phyloP scores from a whole-genome alignment of 495 filamentous ascomycete species.

The Rhypophila decipiens region DNA sequence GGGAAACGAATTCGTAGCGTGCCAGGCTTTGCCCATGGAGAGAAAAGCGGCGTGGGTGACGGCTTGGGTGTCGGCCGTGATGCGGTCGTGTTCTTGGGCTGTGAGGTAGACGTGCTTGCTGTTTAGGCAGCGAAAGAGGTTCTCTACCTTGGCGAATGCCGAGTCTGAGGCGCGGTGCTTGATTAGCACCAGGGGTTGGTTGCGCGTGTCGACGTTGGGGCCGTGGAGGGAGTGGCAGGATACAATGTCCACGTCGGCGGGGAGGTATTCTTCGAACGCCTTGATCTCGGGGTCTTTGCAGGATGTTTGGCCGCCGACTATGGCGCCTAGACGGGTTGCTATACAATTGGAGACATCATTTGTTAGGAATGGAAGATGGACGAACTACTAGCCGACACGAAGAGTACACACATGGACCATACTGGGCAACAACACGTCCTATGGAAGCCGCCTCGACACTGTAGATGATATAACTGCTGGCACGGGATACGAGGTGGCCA shows the following conservation, averaged over 20 bases:
- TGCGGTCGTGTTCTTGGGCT: constrained; percentile 83
- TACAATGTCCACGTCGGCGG: constrained; percentile 83
- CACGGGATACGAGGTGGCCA: constrained; percentile 89
- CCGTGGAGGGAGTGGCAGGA: constrained; percentile 97
- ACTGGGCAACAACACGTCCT: constrained; percentile 73
- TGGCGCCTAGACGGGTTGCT: constrained; percentile 91
- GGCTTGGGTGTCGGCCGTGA: constrained; percentile 96
- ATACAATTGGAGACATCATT: constrained; percentile 2
- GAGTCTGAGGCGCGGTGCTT: constrained; percentile 78
- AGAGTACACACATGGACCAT: constrained; percentile 74
- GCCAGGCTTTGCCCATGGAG: constrained; percentile 95
- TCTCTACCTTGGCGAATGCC: constrained; percentile 70
- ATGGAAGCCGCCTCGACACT: constrained; percentile 92
- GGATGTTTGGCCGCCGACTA: constrained; percentile 95
- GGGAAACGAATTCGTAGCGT: constrained; percentile 84
- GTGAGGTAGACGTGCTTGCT: constrained; percentile 81
- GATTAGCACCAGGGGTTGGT: constrained; percentile 88
- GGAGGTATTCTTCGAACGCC: constrained; percentile 86
- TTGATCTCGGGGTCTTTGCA: constrained; percentile 96
- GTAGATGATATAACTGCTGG: constrained; percentile 96
- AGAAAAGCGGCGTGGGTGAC: constrained; percentile 97
- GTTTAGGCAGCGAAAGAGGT: constrained; percentile 71
- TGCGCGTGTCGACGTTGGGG: constrained; percentile 76
- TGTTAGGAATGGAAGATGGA: constrained; percentile 10
- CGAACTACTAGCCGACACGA: constrained; percentile 7